These are phyloP conservation scores for Monosporascus sp. DNA, from an alignment of 2,329 filamentous ascomycete genomes.

Conservation along the genomic window DNA sequence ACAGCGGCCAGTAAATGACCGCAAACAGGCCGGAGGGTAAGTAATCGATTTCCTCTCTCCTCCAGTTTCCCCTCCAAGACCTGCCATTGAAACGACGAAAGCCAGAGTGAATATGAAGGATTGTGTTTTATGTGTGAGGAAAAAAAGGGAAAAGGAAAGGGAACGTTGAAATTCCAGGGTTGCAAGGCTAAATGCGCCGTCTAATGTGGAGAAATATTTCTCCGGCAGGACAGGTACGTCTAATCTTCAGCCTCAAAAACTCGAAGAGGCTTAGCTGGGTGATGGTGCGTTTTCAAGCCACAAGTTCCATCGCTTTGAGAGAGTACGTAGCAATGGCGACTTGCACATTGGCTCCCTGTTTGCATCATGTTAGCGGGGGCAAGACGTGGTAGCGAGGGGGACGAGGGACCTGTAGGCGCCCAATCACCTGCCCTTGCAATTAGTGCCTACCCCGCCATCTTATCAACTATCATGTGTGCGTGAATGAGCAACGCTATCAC, in stretches of 20 bases:
- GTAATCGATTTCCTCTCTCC: slow-evolving; percentile 54
- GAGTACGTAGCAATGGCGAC: no score
- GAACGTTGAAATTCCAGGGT: background rate
- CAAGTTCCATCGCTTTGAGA: no score
- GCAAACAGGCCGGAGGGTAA: slow-evolving; percentile 51
- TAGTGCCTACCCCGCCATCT: background rate
- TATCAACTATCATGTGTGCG: background rate
- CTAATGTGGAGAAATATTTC: no score
- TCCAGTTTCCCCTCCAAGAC: slow-evolving; percentile 64
- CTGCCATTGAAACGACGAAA: slow-evolving; percentile 51
- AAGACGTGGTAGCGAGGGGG: background rate
- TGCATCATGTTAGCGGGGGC: background rate
- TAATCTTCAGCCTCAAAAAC: no score
- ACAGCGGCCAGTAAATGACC: slow-evolving; percentile 13
- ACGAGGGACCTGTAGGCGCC: background rate
- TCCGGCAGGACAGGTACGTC: no score
- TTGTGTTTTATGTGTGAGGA: slow-evolving; percentile 32
- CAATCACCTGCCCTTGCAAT: background rate
- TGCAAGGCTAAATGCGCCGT: background rate
- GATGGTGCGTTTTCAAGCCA: no score
- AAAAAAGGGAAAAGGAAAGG: slow-evolving; percentile 20
- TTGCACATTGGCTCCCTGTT: background rate
- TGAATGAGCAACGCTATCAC: background rate
- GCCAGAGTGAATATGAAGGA: slow-evolving; percentile 65
- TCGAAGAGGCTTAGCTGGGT: no score